Base-by-base conservation (phyloP, 1,284 basidiomycete genomes). In the Porodaedalea pini region DNA sequence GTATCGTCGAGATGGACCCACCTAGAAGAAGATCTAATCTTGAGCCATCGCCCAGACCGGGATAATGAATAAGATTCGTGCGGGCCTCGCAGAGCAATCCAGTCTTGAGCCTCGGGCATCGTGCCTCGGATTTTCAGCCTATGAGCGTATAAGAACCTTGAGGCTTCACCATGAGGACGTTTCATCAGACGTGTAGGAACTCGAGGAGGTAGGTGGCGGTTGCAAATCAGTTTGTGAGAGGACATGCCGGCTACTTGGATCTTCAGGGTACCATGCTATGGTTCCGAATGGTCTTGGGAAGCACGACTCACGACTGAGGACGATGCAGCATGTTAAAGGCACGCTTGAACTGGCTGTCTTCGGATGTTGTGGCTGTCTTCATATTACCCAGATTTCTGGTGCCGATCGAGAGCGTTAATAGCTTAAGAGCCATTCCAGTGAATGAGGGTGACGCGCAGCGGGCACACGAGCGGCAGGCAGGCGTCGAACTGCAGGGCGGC, bases 381-480 rank as follows among this genome's bases (percentile, higher is more conserved):
- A 51, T 59, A 29, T 41, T 51, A 25, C 43, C 41, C 51, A 60
- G 48, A 47, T 45, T 50, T 39, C 17, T 37, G 47, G 50, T 25
- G 45, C 56, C 51, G 51, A 57, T 58, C 54, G 54, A 53, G 56
- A 48, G 55, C 36, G 43, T 61, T 61, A 57, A 53, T 57, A 57
- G 39, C 47, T 44, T 54, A 48, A 43, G 51, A 57, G 36, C 55
- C 47, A 41, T 19, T 23, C 29, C 41, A 21, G 59, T 57, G 56
- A 61, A 61, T 51, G 56, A 53, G 59, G 59, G 53, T 44, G 56
- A 51, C 56, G 59, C 45, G 59, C 51, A 51, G 52, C 41, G 47
- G 34, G 41, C 23, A 50, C 53, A 45, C 52, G 47, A 43, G 25
- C 53, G 34, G 53, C 47, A 55, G 45, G 48, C 57, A 55, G 53